Evolutionary conservation across 169 alveolate species (phyloP).

Genomic region (Cryptosporidium ryanae): DNA sequence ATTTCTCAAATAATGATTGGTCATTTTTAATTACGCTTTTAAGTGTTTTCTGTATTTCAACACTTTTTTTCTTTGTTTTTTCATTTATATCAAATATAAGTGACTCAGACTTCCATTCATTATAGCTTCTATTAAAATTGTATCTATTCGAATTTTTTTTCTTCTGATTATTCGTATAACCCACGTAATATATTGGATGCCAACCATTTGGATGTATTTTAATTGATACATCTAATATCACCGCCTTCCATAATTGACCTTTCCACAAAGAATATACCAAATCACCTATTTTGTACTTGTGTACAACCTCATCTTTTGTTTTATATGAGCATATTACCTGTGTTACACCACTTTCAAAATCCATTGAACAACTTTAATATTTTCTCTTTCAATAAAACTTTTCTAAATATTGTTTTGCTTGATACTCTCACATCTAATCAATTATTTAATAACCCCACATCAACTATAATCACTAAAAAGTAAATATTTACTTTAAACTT

Average conservation of each 20-base stretch:
- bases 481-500: too few species aligned
- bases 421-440: too few species aligned
- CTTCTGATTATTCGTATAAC: not conserved
- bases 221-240: constrained; percentile 36
- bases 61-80: constrained; percentile 22
- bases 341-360: not conserved
- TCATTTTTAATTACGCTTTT: constrained; percentile 11
- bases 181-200: constrained; percentile 62
- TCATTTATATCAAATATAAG: constrained; percentile 14
- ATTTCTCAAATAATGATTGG: not conserved
- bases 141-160: not conserved
- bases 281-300: constrained; percentile 33
- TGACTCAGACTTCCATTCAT: constrained; percentile 71
- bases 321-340: constrained; percentile 25
- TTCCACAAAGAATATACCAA: constrained; percentile 55
- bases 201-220: constrained; percentile 61
- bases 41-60: constrained; percentile 29
- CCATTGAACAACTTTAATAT: not conserved
- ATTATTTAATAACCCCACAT: too few species aligned
- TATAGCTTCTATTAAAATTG: constrained; percentile 13
- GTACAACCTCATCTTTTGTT: constrained; percentile 17
- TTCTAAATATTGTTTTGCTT: too few species aligned
- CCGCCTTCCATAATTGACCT: constrained; percentile 62
- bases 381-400: not conserved
- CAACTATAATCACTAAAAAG: too few species aligned